Base-by-base conservation (phyloP, 495 filamentous ascomycete species). In the Friedmanniomyces endolithicus region DNA sequence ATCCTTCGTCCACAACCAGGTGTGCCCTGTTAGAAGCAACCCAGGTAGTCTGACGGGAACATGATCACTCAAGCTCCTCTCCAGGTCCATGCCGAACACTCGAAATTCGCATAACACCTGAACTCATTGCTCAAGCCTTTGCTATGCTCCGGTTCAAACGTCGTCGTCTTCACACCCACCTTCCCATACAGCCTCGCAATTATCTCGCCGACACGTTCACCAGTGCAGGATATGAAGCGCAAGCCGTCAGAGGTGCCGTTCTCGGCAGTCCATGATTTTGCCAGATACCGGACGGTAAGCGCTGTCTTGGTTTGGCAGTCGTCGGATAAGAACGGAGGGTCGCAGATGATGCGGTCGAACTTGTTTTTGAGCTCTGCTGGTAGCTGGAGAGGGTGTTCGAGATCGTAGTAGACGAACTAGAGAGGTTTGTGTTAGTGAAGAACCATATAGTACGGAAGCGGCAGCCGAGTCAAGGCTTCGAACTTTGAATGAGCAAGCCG, bases 301-400 rank as follows among this genome's bases (percentile, higher is more conserved):
- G 86, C 86, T 19, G 81, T 84, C 72, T 88, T 88, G 0, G 85
- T 86, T 59, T 90, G 86, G 65, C 86, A 90, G 56, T 90, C 84
- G 58, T 84, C 75, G 60, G 77, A 84, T 8, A 90, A 69, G 56
- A 90, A 90, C 1, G 86, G 86, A 0, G 86, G 86, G 66, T 90
- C 86, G 56, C 75, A 76, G 53, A 88, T 80, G 52, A 90, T 74
- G 43, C 80, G 71, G 65, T 87, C 78, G 35, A 79, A 79, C 29
- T 64, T 70, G 19, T 77, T 79, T 63, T 86, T 87, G 22, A 89
- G 63, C 14, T 79, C 65, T 2, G 63, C 35, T 6, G 85, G 80
- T 2, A 86, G 70, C 53, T 75, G 76, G 27, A 84, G 64, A 0
- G 86, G 85, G 44, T 79, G 66, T 25, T 78, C 65, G 62, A 84